A percentile compares a stretch with the other conserved stretches of the same genome.
Evolutionary conservation across 805 yeast genomes (phyloP).

Genomic region (Candida suzukii): DNA sequence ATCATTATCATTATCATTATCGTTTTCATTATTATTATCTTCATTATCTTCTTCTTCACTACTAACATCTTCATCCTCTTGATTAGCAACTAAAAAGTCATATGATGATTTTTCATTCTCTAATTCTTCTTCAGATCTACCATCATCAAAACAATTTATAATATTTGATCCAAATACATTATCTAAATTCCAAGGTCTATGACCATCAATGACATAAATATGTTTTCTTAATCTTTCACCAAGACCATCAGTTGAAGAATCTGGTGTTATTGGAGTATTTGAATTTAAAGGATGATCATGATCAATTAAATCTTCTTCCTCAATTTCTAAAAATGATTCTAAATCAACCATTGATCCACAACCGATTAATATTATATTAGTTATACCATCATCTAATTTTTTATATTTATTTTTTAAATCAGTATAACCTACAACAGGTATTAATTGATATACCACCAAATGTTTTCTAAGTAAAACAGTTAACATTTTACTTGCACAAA

Average conservation of each 20-base stretch:
- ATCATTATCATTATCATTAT: slow-evolving; percentile 21
- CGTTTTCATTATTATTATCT: slow-evolving; percentile 23
- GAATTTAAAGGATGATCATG: slow-evolving; percentile 12
- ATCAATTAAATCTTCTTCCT: slow-evolving; percentile 41
- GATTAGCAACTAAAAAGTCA: slow-evolving; percentile 35
- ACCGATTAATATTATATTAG: slow-evolving; percentile 74
- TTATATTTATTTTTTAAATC: slow-evolving; percentile 62
- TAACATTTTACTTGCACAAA: slow-evolving; percentile 80
- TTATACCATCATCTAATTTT: slow-evolving; percentile 64
- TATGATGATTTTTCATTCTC: slow-evolving; percentile 57
- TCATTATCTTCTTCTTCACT: slow-evolving; percentile 24
- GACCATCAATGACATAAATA: slow-evolving; percentile 83
- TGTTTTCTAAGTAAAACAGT: slow-evolving; percentile 68
- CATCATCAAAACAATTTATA: slow-evolving; percentile 84
- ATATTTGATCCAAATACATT: slow-evolving; percentile 79
- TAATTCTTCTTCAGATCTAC: slow-evolving; percentile 56
- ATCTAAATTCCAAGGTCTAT: slow-evolving; percentile 94
- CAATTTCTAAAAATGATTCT: slow-evolving; percentile 63
- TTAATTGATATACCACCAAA: slow-evolving; percentile 77
- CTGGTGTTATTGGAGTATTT: slow-evolving; percentile 14
- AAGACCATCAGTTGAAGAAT: slow-evolving; percentile 15
- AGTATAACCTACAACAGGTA: slow-evolving; percentile 88
- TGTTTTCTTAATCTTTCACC: slow-evolving; percentile 39
- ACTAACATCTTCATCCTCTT: slow-evolving; percentile 25
- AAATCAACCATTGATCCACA: slow-evolving; percentile 92